Evolutionary conservation across 176 grass and related monocot species (phyloP), one percentile per base, ranked within the genome.

Genomic region (Raddia distichophylla): DNA sequence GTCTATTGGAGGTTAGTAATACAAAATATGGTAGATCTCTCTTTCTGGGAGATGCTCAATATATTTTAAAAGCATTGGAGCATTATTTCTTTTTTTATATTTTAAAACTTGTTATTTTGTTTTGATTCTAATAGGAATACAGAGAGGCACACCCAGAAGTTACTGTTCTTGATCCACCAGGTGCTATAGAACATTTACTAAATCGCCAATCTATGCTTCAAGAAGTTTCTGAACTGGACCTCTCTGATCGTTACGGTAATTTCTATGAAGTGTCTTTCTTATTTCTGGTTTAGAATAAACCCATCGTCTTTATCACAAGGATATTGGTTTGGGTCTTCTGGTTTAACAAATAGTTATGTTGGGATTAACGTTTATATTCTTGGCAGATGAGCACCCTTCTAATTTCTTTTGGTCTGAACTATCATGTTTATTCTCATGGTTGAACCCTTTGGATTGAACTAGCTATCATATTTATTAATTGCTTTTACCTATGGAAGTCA

Each of bases 141-240:
- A 62, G 81, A 46, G 89, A 91, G 73, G 80, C 80, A 68, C 96
- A 99, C 72, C 93, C 96, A 72, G 96, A 99, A 86, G 96, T 99
- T 58, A 99, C 96, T 73, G 87, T 99, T 63, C 93, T 99, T 73
- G 96, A 98, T 67, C 93, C 96, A 64, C 96, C 96, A 60, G 85
- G 85, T 75, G 96, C 96, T 49, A 98, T 98, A 89, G 90, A 89
- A 86, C 89, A 91, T 70, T 77, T 98, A 59, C 83, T 89, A 2
- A 93, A 98, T 82, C 93, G 96, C 32, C 89, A 98, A 66, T 98
- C 96, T 15, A 95, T 98, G 96, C 96, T 98, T 83, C 88, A 91
- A 82, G 93, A 93, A 86, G 96, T 98, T 51, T 91, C 93, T 76
- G 85, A 92, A 58, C 69, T 98, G 74, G 92, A 95, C 64, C 86